Base-by-base conservation (phyloP, 805 yeast species). In the Blastobotrys muscicola region DNA sequence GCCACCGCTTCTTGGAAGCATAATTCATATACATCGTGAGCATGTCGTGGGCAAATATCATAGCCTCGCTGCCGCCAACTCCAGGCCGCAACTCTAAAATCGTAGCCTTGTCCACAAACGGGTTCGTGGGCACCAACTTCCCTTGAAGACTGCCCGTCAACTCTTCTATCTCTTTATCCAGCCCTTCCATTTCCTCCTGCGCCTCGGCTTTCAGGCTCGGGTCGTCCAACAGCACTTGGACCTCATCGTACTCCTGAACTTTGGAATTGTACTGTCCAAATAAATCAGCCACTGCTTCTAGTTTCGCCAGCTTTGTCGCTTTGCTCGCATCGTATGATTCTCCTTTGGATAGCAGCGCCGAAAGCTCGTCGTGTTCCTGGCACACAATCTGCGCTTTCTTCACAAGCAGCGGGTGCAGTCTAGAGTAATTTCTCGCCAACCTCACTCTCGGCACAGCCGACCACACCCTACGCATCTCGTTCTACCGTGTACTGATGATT, bases 1-100 rank as follows among this genome's bases (percentile, higher is more conserved):
- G 72, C 97, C 97, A 92, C 37, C 69, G 64, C 53, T 76, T 74
- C 35, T 64, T 52, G 44, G 73, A 72, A 32, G 90, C 84, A 57
- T 76, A 87, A 45, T 75, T 78, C 23, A 72, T 64, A 61, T 92
- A 92, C 97, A 92, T 86, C 45, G 73, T 71, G 47, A 86, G 62
- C 45, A 92, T 64, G 57, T 92, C 92, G 33, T 73, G 74, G 0
- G 97, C 76, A 61, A 92, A 92, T 10, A 92, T 73, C 58, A 80
- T 79, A 0, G 98, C 96, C 58, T 92, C 98, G 4, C 80, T 75
- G 2, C 98, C 98, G 11, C 98, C 98, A 2, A 90, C 86, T 6
- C 98, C 98, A 0, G 97, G 97, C 45, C 97, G 71, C 10, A 92
- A 64, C 60, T 92, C 98, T 13, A 92, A 50, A 2, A 92, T 67